These are phyloP conservation scores for Aphanomyces cochlioides DNA, from an alignment of 352 stramenopile species.

Conservation along the genomic window DNA sequence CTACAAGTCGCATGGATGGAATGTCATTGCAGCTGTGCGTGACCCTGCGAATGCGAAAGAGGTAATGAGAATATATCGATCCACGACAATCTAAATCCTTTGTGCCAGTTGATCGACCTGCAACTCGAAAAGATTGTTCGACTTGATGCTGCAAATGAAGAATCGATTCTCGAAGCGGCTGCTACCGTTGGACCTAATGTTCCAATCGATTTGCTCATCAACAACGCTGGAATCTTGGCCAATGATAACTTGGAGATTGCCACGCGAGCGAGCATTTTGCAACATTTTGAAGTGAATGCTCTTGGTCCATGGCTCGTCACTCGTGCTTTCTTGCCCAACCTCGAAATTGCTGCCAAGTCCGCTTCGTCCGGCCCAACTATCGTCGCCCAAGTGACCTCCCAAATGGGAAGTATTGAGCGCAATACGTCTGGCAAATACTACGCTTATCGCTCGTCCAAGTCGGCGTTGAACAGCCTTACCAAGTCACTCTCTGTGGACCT, in stretches of 20 bases:
- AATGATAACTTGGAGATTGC: slow-evolving; percentile 36
- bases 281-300: slow-evolving; percentile 70
- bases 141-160: slow-evolving; percentile 52
- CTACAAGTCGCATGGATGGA: slow-evolving; percentile 45
- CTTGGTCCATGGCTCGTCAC: slow-evolving; percentile 64
- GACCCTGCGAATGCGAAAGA: slow-evolving; percentile 40
- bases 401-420: slow-evolving; percentile 57
- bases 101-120: slow-evolving; percentile 39
- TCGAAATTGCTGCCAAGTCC: slow-evolving; percentile 40
- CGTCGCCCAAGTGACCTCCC: slow-evolving; percentile 56
- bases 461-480: slow-evolving; percentile 72
- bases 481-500: slow-evolving; percentile 56
- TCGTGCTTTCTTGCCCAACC: slow-evolving; percentile 53
- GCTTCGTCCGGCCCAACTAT: slow-evolving; percentile 36
- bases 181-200: slow-evolving; percentile 39
- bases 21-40: slow-evolving; percentile 49
- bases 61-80: slow-evolving; percentile 22
- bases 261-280: slow-evolving; percentile 54
- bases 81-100: slow-evolving; percentile 21
- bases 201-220: slow-evolving; percentile 65
- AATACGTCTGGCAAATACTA: slow-evolving; percentile 60
- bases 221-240: slow-evolving; percentile 58
- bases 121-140: slow-evolving; percentile 46
- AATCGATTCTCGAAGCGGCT: slow-evolving; percentile 45
- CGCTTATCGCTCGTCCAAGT: slow-evolving; percentile 76